phyloP scores from a whole-genome alignment of 2,329 filamentous ascomycete species.

The Hysterium pulicare region DNA sequence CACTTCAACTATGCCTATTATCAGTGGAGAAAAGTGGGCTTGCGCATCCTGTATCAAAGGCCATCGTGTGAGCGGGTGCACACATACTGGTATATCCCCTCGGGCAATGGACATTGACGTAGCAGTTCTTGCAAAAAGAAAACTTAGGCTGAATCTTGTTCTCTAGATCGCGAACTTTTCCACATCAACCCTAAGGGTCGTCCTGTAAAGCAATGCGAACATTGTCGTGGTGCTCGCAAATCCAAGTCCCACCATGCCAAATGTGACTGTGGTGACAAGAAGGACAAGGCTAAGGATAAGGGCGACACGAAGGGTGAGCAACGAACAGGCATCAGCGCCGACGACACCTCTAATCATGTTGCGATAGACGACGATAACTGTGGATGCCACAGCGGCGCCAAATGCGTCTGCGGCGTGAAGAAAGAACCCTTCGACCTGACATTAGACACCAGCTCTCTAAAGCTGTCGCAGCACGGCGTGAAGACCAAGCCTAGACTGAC shows the following conservation, averaged over 20 bases:
- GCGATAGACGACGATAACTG: constrained; percentile 41
- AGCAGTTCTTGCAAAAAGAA: constrained; percentile 18
- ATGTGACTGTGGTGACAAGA: constrained; percentile 95
- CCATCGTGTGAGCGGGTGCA: constrained; percentile 98
- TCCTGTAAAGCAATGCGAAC: constrained; percentile 94
- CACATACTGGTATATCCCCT: constrained; percentile 71
- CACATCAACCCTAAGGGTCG: constrained; percentile 98
- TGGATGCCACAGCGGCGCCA: constrained; percentile 57
- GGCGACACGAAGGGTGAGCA: constrained; percentile 38
- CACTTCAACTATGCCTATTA: constrained; percentile 33
- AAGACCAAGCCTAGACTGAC: constrained; percentile 56
- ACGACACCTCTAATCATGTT: constrained; percentile 28
- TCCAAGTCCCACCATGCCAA: constrained; percentile 91
- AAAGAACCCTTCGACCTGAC: constrained; percentile 52
- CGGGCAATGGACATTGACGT: constrained; percentile 2
- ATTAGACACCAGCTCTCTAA: constrained; percentile 44
- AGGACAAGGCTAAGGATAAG: constrained; percentile 56
- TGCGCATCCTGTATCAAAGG: constrained; percentile 98
- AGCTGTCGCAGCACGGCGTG: constrained; percentile 42
- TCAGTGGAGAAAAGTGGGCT: constrained; percentile 92
- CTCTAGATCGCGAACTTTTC: constrained; percentile 77
- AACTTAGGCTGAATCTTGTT: constrained; percentile 14
- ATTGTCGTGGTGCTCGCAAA: constrained; percentile 95
- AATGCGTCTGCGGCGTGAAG: constrained; percentile 60
- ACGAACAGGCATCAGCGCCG: constrained; percentile 28